phyloP scores from a whole-genome alignment of 352 stramenopile genomes.

The Elongisporangium undulatum region DNA sequence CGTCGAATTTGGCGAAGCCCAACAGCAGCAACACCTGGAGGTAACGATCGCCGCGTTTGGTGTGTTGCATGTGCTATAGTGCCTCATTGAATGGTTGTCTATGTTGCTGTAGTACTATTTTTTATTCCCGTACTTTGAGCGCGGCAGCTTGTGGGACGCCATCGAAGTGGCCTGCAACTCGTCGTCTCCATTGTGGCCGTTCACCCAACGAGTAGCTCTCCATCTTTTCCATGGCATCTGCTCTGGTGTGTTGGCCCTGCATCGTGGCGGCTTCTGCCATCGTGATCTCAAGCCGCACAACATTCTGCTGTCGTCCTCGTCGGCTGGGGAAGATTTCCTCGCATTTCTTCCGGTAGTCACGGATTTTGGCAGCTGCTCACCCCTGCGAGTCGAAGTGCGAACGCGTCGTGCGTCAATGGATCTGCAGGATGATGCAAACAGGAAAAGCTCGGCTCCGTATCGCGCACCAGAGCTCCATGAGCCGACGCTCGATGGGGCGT shows the following conservation, averaged over 20 bases:
- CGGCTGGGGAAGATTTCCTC: constrained; percentile 58
- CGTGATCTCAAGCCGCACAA: constrained; percentile 86
- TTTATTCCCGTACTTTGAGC: constrained; percentile 82
- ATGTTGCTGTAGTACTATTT: constrained; percentile 58
- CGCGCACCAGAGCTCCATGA: constrained; percentile 84
- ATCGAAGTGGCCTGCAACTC: constrained; percentile 61
- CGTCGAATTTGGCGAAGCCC: constrained; percentile 72
- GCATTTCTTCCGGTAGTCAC: constrained; percentile 78
- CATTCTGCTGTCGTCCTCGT: constrained; percentile 65
- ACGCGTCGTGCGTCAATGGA: constrained; percentile 71
- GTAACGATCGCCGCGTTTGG: constrained; percentile 23
- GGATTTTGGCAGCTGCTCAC: constrained; percentile 80
- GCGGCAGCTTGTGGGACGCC: constrained; percentile 75
- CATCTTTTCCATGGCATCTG: constrained; percentile 86
- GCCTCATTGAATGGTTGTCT: background rate
- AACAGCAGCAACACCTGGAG: constrained; percentile 65
- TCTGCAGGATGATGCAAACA: constrained; percentile 73
- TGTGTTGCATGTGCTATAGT: background rate
- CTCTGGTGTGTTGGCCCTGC: constrained; percentile 63
- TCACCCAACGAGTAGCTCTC: constrained; percentile 73
- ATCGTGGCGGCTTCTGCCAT: constrained; percentile 79
- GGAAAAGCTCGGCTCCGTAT: constrained; percentile 81
- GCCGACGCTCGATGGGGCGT: constrained; percentile 44
- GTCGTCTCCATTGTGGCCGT: constrained; percentile 77
- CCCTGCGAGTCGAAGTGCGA: constrained; percentile 61